phyloP scores from a whole-genome alignment of 805 yeast species.

The Starmerella gropengiesseri region DNA sequence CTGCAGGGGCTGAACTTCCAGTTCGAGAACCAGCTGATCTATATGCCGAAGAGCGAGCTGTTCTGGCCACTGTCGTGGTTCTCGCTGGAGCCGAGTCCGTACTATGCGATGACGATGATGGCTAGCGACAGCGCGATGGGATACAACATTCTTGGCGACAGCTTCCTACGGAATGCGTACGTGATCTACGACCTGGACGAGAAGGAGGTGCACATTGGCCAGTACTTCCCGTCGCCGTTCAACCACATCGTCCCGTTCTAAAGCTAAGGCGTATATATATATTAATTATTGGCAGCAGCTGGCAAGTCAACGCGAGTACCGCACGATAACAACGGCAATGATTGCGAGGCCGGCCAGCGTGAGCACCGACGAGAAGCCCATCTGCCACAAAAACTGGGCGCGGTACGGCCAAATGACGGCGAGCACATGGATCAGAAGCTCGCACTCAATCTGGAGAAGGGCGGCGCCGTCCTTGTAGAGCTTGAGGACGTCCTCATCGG shows the following conservation, averaged over 20 bases:
- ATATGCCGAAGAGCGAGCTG: constrained; percentile 35
- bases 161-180: constrained; percentile 46
- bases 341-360: constrained; percentile 15
- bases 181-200: constrained; percentile 48
- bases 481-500: constrained; percentile 19
- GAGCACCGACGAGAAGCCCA: constrained; percentile 10
- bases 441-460: constrained; percentile 14
- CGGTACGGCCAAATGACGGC: constrained; percentile 15
- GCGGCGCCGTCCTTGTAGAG: constrained; percentile 16
- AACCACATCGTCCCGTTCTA: constrained; percentile 17
- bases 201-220: constrained; percentile 39
- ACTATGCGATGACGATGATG: constrained; percentile 26
- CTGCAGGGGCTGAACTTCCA: constrained; percentile 33
- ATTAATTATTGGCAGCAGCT: not conserved
- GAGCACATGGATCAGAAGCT: constrained; percentile 13
- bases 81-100: constrained; percentile 21
- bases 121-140: constrained; percentile 25
- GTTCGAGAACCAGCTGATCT: constrained; percentile 43
- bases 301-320: not conserved
- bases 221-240: constrained; percentile 13
- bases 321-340: constrained; percentile 2
- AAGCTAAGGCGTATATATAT: not conserved
- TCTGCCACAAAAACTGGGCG: constrained; percentile 15
- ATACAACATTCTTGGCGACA: constrained; percentile 44
- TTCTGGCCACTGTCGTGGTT: constrained; percentile 28